A percentile compares a stretch with the other conserved stretches of the same genome.
These are phyloP conservation scores for Penicillium griseofulvum DNA, from an alignment of 2,329 filamentous ascomycete species.

Conservation along the genomic window DNA sequence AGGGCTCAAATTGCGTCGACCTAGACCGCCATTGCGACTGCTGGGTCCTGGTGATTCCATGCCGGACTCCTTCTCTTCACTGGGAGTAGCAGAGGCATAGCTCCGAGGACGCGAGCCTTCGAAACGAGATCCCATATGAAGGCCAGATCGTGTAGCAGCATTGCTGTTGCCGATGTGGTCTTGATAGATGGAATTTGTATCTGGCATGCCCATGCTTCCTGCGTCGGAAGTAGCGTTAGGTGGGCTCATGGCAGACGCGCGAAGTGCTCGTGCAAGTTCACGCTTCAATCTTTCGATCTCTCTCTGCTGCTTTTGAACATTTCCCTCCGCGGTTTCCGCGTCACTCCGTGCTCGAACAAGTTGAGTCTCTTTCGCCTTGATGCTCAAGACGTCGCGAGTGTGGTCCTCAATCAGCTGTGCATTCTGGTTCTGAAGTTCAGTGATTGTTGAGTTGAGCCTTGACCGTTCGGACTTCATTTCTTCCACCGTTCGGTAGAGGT, in stretches of 20 bases:
- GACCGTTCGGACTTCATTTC: constrained; percentile 79
- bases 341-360: constrained; percentile 88
- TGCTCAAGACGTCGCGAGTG: constrained; percentile 88
- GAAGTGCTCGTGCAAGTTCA: constrained; percentile 60
- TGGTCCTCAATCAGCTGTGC: constrained; percentile 96
- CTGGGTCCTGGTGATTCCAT: constrained; percentile 37
- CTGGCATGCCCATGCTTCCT: constrained; percentile 51
- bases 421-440: constrained; percentile 95
- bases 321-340: constrained; percentile 81
- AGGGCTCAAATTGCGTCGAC: constrained; percentile 46
- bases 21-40: constrained; percentile 32
- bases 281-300: constrained; percentile 94
- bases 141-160: constrained; percentile 28
- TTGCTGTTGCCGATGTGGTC: constrained; percentile 34
- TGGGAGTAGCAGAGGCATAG: constrained; percentile 55
- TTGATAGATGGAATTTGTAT: constrained; percentile 47
- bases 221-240: constrained; percentile 49
- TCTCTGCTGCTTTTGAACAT: constrained; percentile 76
- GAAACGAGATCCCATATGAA: constrained; percentile 41
- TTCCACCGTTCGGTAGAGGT: constrained; percentile 70
- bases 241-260: constrained; percentile 41
- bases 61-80: constrained; percentile 72
- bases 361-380: constrained; percentile 98
- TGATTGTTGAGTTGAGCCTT: constrained; percentile 79
- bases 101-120: constrained; percentile 43